Percentiles rank a stretch among this genome's conserved stretches.
phyloP scores from a whole-genome alignment of 1,284 basidiomycete genomes.

The Rhodofomes roseus region DNA sequence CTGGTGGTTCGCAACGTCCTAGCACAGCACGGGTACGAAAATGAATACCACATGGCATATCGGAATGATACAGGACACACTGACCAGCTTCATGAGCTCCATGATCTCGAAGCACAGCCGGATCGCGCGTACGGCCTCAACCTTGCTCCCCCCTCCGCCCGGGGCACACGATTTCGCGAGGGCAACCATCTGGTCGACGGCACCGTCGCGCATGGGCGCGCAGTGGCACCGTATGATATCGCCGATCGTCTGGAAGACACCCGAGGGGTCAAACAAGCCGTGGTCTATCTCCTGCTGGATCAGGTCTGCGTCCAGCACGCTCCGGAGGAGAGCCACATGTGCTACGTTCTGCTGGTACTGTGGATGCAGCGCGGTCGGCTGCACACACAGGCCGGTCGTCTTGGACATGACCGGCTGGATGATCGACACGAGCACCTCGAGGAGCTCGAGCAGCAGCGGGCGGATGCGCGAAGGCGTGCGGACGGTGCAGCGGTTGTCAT shows the following conservation, averaged over 20 bases:
- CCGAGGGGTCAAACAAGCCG: constrained; percentile 76
- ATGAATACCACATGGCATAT: constrained; percentile 2
- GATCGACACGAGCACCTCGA: constrained; percentile 80
- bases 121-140: constrained; percentile 72
- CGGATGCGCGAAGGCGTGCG: constrained; percentile 76
- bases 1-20: constrained; percentile 97
- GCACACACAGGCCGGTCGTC: constrained; percentile 10
- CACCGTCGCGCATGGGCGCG: constrained; percentile 86
- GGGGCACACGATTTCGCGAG: constrained; percentile 58
- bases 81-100: constrained; percentile 91
- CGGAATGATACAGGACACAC: constrained; percentile 22
- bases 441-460: constrained; percentile 72
- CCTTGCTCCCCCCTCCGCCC: constrained; percentile 46
- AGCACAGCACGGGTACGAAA: constrained; percentile 3
- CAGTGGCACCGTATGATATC: constrained; percentile 86
- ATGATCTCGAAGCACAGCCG: constrained; percentile 87
- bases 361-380: constrained; percentile 27
- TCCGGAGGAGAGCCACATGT: constrained; percentile 53
- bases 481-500: constrained; percentile 44
- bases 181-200: constrained; percentile 81
- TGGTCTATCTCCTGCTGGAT: constrained; percentile 81
- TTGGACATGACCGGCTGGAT: constrained; percentile 56
- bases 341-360: constrained; percentile 35
- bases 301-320: constrained; percentile 67
- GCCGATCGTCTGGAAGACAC: constrained; percentile 79